Base-by-base conservation (phyloP, 1,139 yeast species). In the Scheffersomyces lignicola region DNA sequence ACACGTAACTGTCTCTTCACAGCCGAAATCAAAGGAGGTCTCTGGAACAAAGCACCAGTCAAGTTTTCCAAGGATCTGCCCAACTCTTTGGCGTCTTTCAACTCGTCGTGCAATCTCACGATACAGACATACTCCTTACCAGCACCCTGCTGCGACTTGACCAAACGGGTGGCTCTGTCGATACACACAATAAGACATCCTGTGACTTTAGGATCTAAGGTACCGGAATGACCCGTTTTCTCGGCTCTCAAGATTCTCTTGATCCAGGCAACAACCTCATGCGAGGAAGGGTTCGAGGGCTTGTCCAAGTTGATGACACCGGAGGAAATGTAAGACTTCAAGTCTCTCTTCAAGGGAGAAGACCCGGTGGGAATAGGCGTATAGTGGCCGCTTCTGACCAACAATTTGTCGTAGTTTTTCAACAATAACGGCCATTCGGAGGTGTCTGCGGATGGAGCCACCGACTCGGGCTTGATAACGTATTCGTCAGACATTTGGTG, bases 91-190 rank as follows among this genome's bases (percentile, higher is more conserved):
- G 86, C 92, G 49, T 89, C 96, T 49, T 85, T 80, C 48, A 92
- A 75, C 48, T 90, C 89, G 47, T 90, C 97, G 63, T 92, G 98
- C 54, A 92, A 76, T 73, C 97, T 81, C 41, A 87, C 95, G 52
- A 92, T 89, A 74, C 98, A 92, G 41, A 92, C 98, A 70, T 92
- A 92, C 79, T 92, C 98, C 66, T 92, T 92, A 77, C 98, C 98
- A 35, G 98, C 98, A 70, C 98, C 97, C 69, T 92, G 98, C 71
- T 92, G 98, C 40, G 97, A 87, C 69, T 92, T 92, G 51, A 92
- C 98, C 60, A 92, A 76, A 69, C 98, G 83, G 40, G 98, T 92
- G 43, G 98, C 98, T 63, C 97, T 82, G 66, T 92, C 98, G 52
- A 92, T 78, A 78, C 98, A 92, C 43, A 92, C 98, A 64, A 92